A percentile compares a stretch with the other conserved stretches of the same genome.
Conservation (phyloP, 73 alveolate species). For the Paramecium caudatum region DNA sequence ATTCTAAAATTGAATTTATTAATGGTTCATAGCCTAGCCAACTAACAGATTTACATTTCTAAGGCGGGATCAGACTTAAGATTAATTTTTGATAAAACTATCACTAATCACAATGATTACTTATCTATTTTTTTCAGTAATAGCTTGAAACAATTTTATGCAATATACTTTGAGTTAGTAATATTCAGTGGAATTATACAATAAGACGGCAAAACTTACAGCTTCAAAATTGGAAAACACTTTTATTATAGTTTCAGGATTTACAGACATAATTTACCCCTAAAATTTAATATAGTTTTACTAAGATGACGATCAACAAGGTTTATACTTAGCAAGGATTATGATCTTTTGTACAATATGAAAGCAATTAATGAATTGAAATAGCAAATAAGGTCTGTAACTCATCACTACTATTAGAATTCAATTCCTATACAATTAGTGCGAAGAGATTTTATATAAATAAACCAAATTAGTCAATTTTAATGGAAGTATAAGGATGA, state of each 20-base stretch:
- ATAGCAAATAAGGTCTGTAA: neutral
- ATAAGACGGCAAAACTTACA: slow-evolving; percentile 5
- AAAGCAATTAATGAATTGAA: slow-evolving; percentile 26
- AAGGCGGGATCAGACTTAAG: slow-evolving; percentile 20
- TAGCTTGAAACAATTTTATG: neutral
- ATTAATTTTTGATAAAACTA: slow-evolving; percentile 15
- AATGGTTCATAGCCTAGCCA: neutral
- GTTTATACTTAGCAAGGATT: slow-evolving; percentile 7
- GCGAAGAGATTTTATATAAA: neutral
- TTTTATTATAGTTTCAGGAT: neutral
- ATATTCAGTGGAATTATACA: slow-evolving; percentile 2
- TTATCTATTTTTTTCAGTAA: neutral
- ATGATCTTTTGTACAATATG: slow-evolving; percentile 62
- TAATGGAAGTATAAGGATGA: neutral
- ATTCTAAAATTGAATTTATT: neutral
- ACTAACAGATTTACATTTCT: neutral
- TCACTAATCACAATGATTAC: neutral
- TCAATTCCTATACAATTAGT: neutral
- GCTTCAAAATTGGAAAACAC: slow-evolving; percentile 47
- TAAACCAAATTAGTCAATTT: slow-evolving; percentile 28
- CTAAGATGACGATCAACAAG: neutral
- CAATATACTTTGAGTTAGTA: neutral
- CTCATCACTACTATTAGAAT: neutral
- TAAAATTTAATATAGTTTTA: neutral
- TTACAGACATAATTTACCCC: neutral